phyloP scores from a whole-genome alignment of 345 rosid genomes.

The Triadica sebifera region DNA sequence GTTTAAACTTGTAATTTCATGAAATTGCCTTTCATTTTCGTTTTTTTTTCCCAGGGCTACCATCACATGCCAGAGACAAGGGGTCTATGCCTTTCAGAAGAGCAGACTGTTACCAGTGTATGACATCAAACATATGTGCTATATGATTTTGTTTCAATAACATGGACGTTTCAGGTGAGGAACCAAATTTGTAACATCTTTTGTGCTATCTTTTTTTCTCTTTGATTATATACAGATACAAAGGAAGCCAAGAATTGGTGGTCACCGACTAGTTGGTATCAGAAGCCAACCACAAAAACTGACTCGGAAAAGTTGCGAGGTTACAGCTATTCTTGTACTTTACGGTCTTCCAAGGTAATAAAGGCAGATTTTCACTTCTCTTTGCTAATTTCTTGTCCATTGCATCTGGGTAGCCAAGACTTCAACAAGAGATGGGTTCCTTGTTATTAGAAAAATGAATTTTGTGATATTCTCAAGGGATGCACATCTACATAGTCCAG shows the following conservation, averaged over 20 bases:
- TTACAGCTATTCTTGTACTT: slow-evolving; percentile 93
- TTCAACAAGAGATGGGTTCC: no score
- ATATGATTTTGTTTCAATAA: no score
- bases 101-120: slow-evolving; percentile 91
- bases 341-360: slow-evolving; percentile 91
- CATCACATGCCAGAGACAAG: slow-evolving; percentile 98
- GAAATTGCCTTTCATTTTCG: slow-evolving; percentile 12
- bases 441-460: no score
- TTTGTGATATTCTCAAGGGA: no score
- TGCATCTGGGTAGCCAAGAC: neutral
- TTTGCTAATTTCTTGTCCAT: neutral
- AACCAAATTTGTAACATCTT: neutral
- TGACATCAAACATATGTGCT: neutral
- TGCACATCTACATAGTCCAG: no score
- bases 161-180: neutral
- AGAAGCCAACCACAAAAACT: slow-evolving; percentile 80
- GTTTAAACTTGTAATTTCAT: neutral
- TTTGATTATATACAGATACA: slow-evolving; percentile 44
- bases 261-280: slow-evolving; percentile 62
- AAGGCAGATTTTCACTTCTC: neutral
- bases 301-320: slow-evolving; percentile 58
- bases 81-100: slow-evolving; percentile 96
- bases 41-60: slow-evolving; percentile 58
- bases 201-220: neutral
- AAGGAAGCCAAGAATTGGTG: slow-evolving; percentile 65